A percentile compares a stretch with the other conserved stretches of the same genome.
Conservation (phyloP, 345 rosid genomes). For the Limnanthes douglasii region DNA sequence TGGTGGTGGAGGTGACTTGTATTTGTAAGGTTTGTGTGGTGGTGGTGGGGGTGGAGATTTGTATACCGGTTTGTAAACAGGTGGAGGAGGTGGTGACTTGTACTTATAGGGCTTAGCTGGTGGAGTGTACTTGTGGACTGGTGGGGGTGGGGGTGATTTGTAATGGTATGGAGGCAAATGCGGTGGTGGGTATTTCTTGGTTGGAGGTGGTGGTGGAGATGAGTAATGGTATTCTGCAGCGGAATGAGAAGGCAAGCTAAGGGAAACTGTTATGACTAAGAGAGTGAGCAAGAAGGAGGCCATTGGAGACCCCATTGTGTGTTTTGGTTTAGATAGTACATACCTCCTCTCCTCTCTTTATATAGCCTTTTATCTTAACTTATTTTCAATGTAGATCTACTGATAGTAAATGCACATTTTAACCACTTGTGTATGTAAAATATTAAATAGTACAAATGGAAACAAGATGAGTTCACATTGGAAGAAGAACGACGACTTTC, state of each 20-base stretch:
- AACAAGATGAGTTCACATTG: too few relatives aligned
- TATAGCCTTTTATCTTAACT: constrained; percentile 16
- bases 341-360: constrained; percentile 13
- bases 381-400: too few relatives aligned
- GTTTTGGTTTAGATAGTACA: too few relatives aligned
- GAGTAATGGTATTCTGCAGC: constrained; percentile 14
- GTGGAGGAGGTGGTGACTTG: background rate
- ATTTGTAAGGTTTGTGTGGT: background rate
- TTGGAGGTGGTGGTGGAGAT: constrained; percentile 7
- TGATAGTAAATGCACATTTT: too few relatives aligned
- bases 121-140: background rate
- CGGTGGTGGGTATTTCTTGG: too few relatives aligned
- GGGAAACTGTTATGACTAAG: constrained; percentile 14
- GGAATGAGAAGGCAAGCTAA: constrained; percentile 12
- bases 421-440: too few relatives aligned
- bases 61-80: too few relatives aligned
- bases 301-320: constrained; percentile 19
- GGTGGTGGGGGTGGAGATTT: constrained; percentile 1
- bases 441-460: too few relatives aligned
- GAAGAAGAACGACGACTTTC: too few relatives aligned
- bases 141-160: background rate
- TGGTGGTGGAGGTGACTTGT: constrained; percentile 1
- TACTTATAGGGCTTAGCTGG: background rate
- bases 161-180: background rate
- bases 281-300: constrained; percentile 15